These are phyloP conservation scores for Leccinum aurantiacum DNA, from an alignment of 768 basidiomycete species.

Conservation along the genomic window DNA sequence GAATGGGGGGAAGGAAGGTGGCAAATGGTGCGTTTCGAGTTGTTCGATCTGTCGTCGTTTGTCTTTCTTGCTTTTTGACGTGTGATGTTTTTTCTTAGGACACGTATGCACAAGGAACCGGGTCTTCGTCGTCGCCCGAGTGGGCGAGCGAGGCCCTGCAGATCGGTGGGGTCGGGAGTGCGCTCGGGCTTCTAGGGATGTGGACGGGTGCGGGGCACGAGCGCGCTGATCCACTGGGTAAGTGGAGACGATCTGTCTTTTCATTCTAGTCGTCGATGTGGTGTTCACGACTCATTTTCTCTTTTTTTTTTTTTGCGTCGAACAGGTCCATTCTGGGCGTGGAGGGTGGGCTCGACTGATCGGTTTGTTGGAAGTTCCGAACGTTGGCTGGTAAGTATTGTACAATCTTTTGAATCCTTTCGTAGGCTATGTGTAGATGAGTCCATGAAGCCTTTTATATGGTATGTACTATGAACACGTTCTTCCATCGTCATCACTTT, in stretches of 20 bases:
- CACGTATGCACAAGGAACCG: slow-evolving; percentile 26
- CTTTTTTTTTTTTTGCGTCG: too few species aligned
- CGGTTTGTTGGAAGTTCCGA: too few species aligned
- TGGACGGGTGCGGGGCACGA: slow-evolving; percentile 57
- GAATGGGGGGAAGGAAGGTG: slow-evolving; percentile 40
- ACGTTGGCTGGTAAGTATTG: too few species aligned
- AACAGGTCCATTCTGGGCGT: too few species aligned
- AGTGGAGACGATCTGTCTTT: slow-evolving; percentile 7
- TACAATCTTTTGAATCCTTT: too few species aligned
- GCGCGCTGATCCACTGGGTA: slow-evolving; percentile 43
- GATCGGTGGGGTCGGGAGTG: slow-evolving; percentile 54
- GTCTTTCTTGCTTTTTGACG: slow-evolving; percentile 1
- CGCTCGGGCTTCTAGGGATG: slow-evolving; percentile 50
- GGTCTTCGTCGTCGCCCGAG: slow-evolving; percentile 35
- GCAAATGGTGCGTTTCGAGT: slow-evolving; percentile 41
- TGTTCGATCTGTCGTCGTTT: background rate
- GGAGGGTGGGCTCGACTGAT: too few species aligned
- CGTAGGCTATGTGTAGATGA: too few species aligned
- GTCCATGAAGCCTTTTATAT: too few species aligned
- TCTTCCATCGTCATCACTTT: too few species aligned
- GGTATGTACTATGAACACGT: too few species aligned
- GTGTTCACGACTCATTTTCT: too few species aligned
- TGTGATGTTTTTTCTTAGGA: slow-evolving; percentile 11
- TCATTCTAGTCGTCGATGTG: background rate
- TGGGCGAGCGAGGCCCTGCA: slow-evolving; percentile 61